phyloP scores from a whole-genome alignment of 768 basidiomycete species.

The Tricholoma hemisulphureum region DNA sequence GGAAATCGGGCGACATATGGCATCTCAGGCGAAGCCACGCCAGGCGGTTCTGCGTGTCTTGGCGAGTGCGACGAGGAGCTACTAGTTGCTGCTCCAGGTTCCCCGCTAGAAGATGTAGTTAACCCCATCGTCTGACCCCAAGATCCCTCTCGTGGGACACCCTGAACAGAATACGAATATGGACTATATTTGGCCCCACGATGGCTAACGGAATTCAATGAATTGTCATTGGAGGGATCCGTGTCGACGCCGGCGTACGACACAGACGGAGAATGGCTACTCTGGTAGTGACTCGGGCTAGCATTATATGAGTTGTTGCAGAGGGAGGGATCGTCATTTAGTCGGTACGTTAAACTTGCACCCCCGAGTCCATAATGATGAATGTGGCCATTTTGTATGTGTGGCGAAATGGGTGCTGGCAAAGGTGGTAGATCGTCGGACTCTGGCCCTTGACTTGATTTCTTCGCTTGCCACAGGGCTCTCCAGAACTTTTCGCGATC shows the following conservation, averaged over 20 bases:
- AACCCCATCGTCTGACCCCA: slow-evolving; percentile 38
- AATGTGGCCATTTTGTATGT: slow-evolving; percentile 33
- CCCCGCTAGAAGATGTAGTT: slow-evolving; percentile 38
- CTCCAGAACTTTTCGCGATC: slow-evolving; percentile 78
- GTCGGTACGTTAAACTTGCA: slow-evolving; percentile 46
- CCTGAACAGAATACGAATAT: slow-evolving; percentile 42
- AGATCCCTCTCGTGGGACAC: slow-evolving; percentile 36
- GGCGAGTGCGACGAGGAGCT: slow-evolving; percentile 52
- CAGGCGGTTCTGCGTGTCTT: slow-evolving; percentile 57
- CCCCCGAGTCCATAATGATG: slow-evolving; percentile 31
- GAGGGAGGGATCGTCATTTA: slow-evolving; percentile 43
- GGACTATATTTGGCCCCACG: slow-evolving; percentile 53
- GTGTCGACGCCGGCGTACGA: slow-evolving; percentile 28
- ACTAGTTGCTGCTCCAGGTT: slow-evolving; percentile 39
- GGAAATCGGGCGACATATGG: slow-evolving; percentile 28
- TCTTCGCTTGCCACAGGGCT: slow-evolving; percentile 64
- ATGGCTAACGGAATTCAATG: slow-evolving; percentile 32
- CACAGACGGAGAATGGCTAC: slow-evolving; percentile 47
- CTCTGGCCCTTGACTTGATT: slow-evolving; percentile 51
- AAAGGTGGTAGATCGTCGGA: slow-evolving; percentile 52
- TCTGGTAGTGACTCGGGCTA: slow-evolving; percentile 37
- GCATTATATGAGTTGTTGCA: slow-evolving; percentile 46
- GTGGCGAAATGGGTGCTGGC: slow-evolving; percentile 42
- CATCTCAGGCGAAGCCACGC: slow-evolving; percentile 40
- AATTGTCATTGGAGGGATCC: slow-evolving; percentile 29